A percentile compares a stretch with the other conserved stretches of the same genome.
Conservation (phyloP, 169 alveolate genomes). For the Plasmodium reichenowi region DNA sequence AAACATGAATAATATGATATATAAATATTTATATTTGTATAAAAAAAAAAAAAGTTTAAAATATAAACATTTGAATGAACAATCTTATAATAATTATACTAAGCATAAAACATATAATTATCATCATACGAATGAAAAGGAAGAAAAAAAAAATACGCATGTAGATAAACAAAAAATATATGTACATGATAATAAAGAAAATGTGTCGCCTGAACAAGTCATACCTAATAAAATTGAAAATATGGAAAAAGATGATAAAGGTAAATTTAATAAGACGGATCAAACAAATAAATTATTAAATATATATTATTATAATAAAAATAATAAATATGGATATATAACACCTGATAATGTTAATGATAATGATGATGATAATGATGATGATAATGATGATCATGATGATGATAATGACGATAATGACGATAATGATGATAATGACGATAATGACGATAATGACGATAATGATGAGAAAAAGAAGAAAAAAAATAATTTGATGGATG, state of each 20-base stretch:
- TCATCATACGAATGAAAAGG: not conserved
- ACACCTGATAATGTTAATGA: no score
- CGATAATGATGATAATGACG: no score
- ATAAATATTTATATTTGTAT: constrained; percentile 27
- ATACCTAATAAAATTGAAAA: not conserved
- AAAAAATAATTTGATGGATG: not conserved
- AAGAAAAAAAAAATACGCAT: not conserved
- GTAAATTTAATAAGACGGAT: no score
- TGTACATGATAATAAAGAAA: not conserved
- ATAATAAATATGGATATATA: no score
- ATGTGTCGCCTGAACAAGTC: not conserved
- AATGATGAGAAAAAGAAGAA: not conserved
- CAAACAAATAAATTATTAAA: no score
- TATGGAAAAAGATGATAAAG: no score
- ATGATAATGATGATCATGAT: no score
- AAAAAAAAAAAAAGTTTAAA: constrained; percentile 12
- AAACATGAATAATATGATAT: constrained; percentile 26
- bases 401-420: no score
- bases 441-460: no score
- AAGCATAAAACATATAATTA: not conserved
- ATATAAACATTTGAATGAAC: no score
- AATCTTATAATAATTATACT: not conserved
- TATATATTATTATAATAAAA: no score
- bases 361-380: no score
- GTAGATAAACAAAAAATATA: not conserved